Conservation (phyloP, 371 early-diverging fungal species). For the Mortierella sp. region DNA sequence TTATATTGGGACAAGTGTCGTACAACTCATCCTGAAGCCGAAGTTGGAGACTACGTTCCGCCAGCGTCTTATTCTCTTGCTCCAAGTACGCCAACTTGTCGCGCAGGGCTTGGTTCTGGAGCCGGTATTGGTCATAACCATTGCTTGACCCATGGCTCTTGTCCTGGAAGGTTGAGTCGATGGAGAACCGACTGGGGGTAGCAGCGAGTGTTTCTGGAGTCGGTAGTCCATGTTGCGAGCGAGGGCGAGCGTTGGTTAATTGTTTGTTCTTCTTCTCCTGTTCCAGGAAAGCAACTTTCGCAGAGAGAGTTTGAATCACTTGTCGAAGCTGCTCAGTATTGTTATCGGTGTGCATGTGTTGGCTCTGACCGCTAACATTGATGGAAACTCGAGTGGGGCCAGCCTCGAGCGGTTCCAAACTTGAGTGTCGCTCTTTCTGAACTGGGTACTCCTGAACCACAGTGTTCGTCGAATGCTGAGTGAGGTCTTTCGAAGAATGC, state of each 20-base stretch:
- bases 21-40: neutral
- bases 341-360: neutral
- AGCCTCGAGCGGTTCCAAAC: neutral
- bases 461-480: neutral
- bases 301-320: neutral
- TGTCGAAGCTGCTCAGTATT: neutral
- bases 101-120: neutral
- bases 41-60: neutral
- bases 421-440: neutral
- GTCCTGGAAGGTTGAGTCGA: neutral
- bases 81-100: neutral
- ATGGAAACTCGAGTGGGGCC: neutral
- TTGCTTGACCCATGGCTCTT: neutral
- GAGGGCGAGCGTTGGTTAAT: neutral
- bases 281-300: neutral
- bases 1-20: neutral
- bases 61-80: neutral
- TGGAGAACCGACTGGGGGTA: neutral
- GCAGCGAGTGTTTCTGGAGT: neutral
- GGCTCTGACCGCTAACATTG: neutral
- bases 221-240: neutral
- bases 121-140: neutral
- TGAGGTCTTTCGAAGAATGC: neutral
- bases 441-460: neutral
- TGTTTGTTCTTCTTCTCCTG: neutral